Conservation (phyloP, 2,329 filamentous ascomycete genomes). For the Talaromyces sp. region DNA sequence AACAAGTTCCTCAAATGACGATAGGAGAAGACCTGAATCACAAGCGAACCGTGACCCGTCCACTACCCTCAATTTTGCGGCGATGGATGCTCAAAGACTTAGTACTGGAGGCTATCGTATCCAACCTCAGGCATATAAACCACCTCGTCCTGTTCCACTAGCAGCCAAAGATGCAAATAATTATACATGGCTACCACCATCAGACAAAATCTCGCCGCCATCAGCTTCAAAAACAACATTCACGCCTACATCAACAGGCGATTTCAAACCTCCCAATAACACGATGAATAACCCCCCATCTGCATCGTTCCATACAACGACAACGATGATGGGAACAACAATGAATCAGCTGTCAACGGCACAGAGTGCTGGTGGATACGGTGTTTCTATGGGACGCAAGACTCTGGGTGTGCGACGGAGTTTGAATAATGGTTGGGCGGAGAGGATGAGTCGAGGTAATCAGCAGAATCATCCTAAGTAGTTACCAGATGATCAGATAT, state of each 20-base stretch:
- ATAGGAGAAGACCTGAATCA: neutral
- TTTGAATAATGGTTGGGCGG: constrained; percentile 42
- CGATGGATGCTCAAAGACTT: constrained; percentile 12
- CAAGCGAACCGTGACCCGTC: neutral
- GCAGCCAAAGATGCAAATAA: constrained; percentile 27
- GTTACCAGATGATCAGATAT: no score
- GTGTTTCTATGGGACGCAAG: constrained; percentile 26
- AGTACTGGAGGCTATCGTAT: constrained; percentile 27
- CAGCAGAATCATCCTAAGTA: constrained; percentile 7
- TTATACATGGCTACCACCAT: constrained; percentile 35
- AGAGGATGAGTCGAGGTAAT: constrained; percentile 16
- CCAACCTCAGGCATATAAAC: constrained; percentile 30
- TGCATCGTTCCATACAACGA: constrained; percentile 39
- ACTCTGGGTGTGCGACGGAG: constrained; percentile 43
- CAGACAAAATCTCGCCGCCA: constrained; percentile 11
- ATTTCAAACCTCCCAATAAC: constrained; percentile 23
- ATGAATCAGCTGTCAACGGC: constrained; percentile 5
- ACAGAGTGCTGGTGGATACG: neutral
- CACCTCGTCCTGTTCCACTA: constrained; percentile 30
- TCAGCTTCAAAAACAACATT: neutral
- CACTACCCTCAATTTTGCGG: constrained; percentile 20
- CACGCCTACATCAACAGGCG: constrained; percentile 21
- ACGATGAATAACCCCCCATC: constrained; percentile 24
- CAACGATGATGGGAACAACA: constrained; percentile 29
- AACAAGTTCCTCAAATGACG: neutral